phyloP scores from a whole-genome alignment of 345 rosid genomes.

The Acer saccharum region DNA sequence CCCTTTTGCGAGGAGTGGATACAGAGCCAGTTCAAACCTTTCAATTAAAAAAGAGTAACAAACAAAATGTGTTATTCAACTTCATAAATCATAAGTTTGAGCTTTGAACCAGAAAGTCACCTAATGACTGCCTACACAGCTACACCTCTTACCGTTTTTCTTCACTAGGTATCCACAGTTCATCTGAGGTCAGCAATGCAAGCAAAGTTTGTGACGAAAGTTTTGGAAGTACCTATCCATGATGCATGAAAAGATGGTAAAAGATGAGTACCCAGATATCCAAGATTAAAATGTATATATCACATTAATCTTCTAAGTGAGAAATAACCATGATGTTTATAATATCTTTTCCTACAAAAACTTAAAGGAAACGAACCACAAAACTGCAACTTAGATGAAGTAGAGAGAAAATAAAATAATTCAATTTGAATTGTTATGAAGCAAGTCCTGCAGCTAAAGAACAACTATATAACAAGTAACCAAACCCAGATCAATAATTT shows the following conservation, averaged over 20 bases:
- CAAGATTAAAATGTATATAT: slow-evolving; percentile 13
- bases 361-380: neutral
- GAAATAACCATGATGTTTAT: slow-evolving; percentile 4
- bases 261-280: slow-evolving; percentile 12
- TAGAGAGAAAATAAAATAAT: neutral
- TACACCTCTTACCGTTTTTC: slow-evolving; percentile 77
- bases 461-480: neutral
- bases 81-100: slow-evolving; percentile 17
- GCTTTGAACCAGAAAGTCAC: slow-evolving; percentile 19
- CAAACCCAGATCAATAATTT: neutral
- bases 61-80: slow-evolving; percentile 26
- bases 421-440: neutral
- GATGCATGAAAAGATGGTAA: slow-evolving; percentile 16
- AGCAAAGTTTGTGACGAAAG: slow-evolving; percentile 89
- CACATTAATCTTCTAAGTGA: neutral
- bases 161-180: slow-evolving; percentile 90
- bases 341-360: neutral
- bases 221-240: slow-evolving; percentile 81
- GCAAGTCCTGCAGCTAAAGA: neutral
- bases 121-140: slow-evolving; percentile 1
- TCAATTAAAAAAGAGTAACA: slow-evolving; percentile 22
- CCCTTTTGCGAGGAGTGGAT: slow-evolving; percentile 72
- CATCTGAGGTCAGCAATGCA: slow-evolving; percentile 93
- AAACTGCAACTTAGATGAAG: neutral
- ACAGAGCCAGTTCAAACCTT: slow-evolving; percentile 91